Evolutionary conservation across 768 basidiomycete species (phyloP), one percentile per base, ranked within the genome.

Genomic region (Tylopilus plumbeoviolaceoides): DNA sequence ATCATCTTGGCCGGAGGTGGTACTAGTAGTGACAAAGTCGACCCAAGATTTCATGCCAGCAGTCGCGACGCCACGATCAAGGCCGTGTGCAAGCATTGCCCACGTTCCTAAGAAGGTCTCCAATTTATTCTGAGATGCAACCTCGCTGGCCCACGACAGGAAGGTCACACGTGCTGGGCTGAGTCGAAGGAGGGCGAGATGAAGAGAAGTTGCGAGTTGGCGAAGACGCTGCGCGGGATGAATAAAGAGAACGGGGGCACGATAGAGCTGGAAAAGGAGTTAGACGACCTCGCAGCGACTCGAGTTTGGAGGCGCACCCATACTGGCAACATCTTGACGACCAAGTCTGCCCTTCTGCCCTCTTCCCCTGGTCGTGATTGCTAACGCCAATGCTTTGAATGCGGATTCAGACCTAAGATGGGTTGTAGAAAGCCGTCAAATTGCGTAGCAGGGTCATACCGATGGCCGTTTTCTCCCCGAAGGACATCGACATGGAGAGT

Each of bases 301-400:
- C 27, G 12, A 43, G 48, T 39, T 6, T 30, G 4, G 41, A 46
- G 31, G 59, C 91, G 61, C 66, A 95, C 94, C 95, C 95, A 98
- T 51, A 95, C 92, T 4, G 92, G 92, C 30, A 95, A 61, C 75
- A 85, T 87, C 50, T 83, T 75, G 21, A 80, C 75, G 59, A 79
- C 58, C 17, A 70, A 63, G 12, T 40, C 55, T 20, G 45, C 21
- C 51, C 59, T 74, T 62, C 46, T 63, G 18, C 45, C 47, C 9
- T 47, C 30, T 9, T 49, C 56, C 5, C 49, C 54, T n/a, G n/a
- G n/a, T n/a, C n/a, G n/a, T 84, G 59, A 99, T 94, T 9, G 95
- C 97, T 31, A 99, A 76, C 1, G 97, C 97, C 18, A 98, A 72
- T 1, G 97, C 95, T 72, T 99, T 99, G 82, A 99, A 99, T 5